A percentile compares a stretch with the other conserved stretches of the same genome.
Conservation (phyloP, 805 yeast species). For the Candida orba region DNA sequence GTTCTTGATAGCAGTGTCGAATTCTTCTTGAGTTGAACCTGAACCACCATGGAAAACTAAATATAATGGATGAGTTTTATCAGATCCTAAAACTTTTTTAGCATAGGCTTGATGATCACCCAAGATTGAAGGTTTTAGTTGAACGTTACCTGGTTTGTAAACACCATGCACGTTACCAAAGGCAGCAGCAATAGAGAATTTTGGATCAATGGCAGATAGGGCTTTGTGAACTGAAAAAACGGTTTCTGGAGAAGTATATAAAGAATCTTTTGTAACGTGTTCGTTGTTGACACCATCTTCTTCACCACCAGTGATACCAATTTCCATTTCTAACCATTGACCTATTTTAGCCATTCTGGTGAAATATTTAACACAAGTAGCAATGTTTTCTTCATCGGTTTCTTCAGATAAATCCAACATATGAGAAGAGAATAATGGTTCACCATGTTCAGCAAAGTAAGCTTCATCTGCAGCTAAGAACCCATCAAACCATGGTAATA, state of each 20-base stretch:
- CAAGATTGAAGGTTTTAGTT: conserved; percentile 83
- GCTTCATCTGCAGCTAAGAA: conserved; percentile 96
- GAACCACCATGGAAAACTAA: conserved; percentile 99
- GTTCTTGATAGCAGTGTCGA: conserved; percentile 78
- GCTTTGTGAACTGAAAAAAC: conserved; percentile 90
- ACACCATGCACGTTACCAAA: conserved; percentile 99
- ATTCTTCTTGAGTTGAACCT: conserved; percentile 90
- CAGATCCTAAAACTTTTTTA: conserved; percentile 50
- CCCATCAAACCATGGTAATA: conserved; percentile 98
- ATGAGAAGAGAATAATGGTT: conserved; percentile 97
- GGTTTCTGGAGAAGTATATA: conserved; percentile 94
- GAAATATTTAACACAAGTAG: conserved; percentile 90
- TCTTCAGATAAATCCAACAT: conserved; percentile 98
- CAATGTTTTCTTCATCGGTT: conserved; percentile 91
- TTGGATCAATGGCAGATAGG: conserved; percentile 83
- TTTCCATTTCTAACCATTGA: conserved; percentile 99
- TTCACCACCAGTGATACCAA: conserved; percentile 99
- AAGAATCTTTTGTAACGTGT: conserved; percentile 74
- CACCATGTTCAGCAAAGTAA: conserved; percentile 78
- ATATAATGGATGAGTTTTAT: conserved; percentile 68
- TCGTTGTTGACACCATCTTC: conserved; percentile 99
- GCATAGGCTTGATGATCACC: conserved; percentile 95
- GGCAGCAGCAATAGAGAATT: conserved; percentile 99
- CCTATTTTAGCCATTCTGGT: conserved; percentile 86
- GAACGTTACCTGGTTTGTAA: conserved; percentile 98